Evolutionary conservation across 1,284 basidiomycete genomes (phyloP).

Genomic region (Rhodotorula sp.): DNA sequence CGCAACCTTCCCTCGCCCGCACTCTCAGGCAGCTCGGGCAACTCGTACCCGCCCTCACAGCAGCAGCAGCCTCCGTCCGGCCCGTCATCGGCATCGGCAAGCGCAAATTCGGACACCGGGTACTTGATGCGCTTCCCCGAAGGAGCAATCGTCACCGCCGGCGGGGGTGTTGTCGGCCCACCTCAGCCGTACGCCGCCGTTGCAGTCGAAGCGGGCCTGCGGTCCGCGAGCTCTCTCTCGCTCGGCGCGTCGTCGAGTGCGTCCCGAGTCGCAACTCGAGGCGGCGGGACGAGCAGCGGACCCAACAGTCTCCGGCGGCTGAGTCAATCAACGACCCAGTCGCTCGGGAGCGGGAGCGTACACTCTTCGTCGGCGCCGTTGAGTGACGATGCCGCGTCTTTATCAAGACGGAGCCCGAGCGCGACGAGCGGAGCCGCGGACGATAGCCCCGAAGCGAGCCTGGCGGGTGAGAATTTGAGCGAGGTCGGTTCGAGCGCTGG

Average conservation of each 20-base stretch:
- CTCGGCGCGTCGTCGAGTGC: constrained; percentile 7
- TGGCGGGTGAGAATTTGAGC: background rate
- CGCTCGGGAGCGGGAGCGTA: constrained; percentile 13
- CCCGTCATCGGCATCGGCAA: background rate
- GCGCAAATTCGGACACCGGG: background rate
- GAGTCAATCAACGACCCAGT: constrained; percentile 15
- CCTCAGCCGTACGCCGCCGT: constrained; percentile 5
- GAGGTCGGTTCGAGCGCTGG: constrained; percentile 6
- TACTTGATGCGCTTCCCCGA: constrained; percentile 41
- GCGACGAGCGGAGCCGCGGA: constrained; percentile 4
- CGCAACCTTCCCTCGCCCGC: constrained; percentile 29
- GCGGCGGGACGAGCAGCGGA: constrained; percentile 1
- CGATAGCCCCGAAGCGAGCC: constrained; percentile 7
- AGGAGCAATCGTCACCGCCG: constrained; percentile 27
- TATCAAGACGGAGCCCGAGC: background rate
- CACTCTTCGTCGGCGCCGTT: background rate
- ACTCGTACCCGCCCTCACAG: constrained; percentile 2
- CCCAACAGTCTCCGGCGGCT: constrained; percentile 8
- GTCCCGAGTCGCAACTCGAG: constrained; percentile 1
- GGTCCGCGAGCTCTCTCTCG: background rate
- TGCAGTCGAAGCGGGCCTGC: background rate
- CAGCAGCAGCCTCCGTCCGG: background rate
- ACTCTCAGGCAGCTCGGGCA: constrained; percentile 24
- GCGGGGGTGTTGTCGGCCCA: constrained; percentile 11
- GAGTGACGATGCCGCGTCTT: constrained; percentile 7